Evolutionary conservation across 2,329 filamentous ascomycete species (phyloP), one percentile per base, ranked within the genome.

Genomic region (Diaporthe helianthi): DNA sequence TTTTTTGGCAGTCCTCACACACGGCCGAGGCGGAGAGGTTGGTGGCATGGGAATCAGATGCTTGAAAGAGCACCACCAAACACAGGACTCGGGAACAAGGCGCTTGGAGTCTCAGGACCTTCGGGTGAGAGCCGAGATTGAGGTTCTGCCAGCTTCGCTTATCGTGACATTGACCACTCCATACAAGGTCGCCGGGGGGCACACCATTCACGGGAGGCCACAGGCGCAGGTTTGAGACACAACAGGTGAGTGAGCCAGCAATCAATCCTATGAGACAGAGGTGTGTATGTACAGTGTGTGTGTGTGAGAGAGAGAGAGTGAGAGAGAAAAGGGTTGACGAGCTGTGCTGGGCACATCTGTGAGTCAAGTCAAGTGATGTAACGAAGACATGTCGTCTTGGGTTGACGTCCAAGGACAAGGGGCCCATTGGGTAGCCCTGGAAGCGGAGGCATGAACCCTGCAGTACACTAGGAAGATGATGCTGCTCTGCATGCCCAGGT

Each of bases 361-460:
- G 41, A 63, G 58, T 63, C 58, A 53, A 22, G 51, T 33, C 51
- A 49, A 63, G n/a, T 49, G 58, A 63, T 47, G 58, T 63, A 44
- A 63, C 44, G 44, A 63, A 63, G 58, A 24, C 44, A 63, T 63
- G 58, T 63, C 58, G 58, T 63, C 58, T 58, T 26, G 24, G 8
- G 22, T 47, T 60, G 41, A 61, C 58, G 41, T 61, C 26, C 41
- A 47, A 24, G 58, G 44, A 33, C 58, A 24, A 36, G 41, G 49
- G 58, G 44, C n/a, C n/a, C 13, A 31, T 49, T 63, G 65, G 63
- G 36, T 58, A 41, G 52, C 52, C 33, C 65, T 31, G 52, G 65
- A 67, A 67, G 65, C 65, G 65, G 65, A 67, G 65, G 38, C 19
- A 41, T 41, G 49, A 65, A 53, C 63, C 63, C 29, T 47, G 44